phyloP scores from a whole-genome alignment of 768 basidiomycete genomes.

The Boletus rubropictus region DNA sequence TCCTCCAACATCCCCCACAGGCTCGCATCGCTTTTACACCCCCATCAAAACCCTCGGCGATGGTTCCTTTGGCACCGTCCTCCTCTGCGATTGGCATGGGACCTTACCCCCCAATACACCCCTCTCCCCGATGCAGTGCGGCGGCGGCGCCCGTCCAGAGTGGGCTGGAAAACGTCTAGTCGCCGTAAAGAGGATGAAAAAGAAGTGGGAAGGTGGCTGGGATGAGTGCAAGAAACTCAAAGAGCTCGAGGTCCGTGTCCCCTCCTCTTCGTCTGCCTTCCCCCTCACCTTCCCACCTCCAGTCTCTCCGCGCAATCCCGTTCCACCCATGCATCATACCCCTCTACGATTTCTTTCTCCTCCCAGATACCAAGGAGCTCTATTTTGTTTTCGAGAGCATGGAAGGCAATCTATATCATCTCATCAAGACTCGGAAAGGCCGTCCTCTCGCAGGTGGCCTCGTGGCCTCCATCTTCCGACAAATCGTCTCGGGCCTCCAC shows the following conservation, averaged over 20 bases:
- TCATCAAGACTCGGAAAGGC: constrained; percentile 95
- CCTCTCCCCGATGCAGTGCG: constrained; percentile 93
- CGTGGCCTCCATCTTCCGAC: constrained; percentile 89
- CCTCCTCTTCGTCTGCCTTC: constrained; percentile 9
- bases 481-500: constrained; percentile 83
- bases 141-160: constrained; percentile 85
- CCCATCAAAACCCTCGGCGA: constrained; percentile 96
- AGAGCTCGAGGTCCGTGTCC: constrained; percentile 78
- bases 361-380: constrained; percentile 92
- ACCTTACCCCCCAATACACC: constrained; percentile 87
- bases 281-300: constrained; percentile 14
- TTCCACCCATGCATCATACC: constrained; percentile 98
- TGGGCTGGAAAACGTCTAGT: constrained; percentile 93
- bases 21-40: constrained; percentile 86
- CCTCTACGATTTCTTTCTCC: constrained; percentile 96
- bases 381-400: constrained; percentile 99
- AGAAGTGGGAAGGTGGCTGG: constrained; percentile 97
- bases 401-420: constrained; percentile 99
- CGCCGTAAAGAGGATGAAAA: constrained; percentile 98
- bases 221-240: constrained; percentile 93
- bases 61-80: constrained; percentile 97
- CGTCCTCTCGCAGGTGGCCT: constrained; percentile 95
- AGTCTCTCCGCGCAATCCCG: constrained; percentile 93
- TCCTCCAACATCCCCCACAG: too few species aligned
- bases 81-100: constrained; percentile 99